phyloP scores from a whole-genome alignment of 208 protist genomes.

The Trichomonas vaginalis region DNA sequence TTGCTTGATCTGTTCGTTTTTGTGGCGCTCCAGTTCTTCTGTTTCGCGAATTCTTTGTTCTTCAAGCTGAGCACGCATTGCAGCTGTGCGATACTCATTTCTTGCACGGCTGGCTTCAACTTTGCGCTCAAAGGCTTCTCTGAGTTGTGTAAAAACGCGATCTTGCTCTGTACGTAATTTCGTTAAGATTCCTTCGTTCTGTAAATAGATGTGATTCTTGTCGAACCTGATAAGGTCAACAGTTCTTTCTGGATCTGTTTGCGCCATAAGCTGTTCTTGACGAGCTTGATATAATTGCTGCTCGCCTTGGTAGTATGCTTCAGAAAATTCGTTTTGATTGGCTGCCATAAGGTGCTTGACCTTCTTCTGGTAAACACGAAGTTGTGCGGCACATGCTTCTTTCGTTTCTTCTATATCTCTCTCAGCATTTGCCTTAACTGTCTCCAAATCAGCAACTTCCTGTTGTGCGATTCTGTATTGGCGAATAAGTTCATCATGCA shows the following conservation, averaged over 20 bases:
- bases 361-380: background rate
- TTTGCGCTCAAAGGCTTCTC: background rate
- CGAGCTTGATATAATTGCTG: background rate
- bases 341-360: background rate
- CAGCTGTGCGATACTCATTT: background rate
- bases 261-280: background rate
- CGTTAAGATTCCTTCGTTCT: background rate
- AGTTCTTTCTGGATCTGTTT: background rate
- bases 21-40: background rate
- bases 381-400: background rate
- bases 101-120: background rate
- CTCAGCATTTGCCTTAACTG: background rate
- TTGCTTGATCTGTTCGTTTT: conserved; percentile 8
- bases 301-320: background rate
- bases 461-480: background rate
- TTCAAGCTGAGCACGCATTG: background rate
- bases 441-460: background rate
- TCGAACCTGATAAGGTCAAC: background rate
- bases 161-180: background rate
- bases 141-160: background rate
- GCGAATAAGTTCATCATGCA: background rate
- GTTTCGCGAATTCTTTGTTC: background rate
- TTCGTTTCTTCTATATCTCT: background rate
- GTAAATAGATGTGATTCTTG: background rate
- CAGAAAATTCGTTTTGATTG: background rate